Base-by-base conservation (phyloP, 2,329 filamentous ascomycete genomes). In the Penicillium concentricum region DNA sequence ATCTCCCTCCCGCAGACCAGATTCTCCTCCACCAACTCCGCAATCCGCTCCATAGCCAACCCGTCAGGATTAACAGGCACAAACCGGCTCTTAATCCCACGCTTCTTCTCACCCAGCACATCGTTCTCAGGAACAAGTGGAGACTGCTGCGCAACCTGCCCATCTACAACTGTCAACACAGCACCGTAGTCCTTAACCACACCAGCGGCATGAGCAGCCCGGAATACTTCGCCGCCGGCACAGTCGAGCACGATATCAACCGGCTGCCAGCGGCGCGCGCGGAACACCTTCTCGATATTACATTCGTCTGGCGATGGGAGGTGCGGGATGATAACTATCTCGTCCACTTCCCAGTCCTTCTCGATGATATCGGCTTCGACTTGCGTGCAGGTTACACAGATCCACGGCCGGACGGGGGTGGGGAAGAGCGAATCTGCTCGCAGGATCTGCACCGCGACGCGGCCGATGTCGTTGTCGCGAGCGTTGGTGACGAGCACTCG, bases 231-330 rank as follows among this genome's bases (percentile, higher is more conserved):
- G 3, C 66, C 64, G 30, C 72, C 74, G 13, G 69, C 63, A 53
- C 74, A 77, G 50, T 78, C 76, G 24, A 78, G 58, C 10, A 78
- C 73, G 8, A 78, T 57, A 61, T 78, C 74, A 9, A 77, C 74
- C 0, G 74, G 72, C 0, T 58, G 56, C 69, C 72, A 76, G 12
- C 60, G 60, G 3, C 65, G 68, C 6, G 63, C 48, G 10, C 62
- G 63, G 64, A 76, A 77, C 22, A 65, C 62, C 22, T 57, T 55
- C 2, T 62, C 66, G 28, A 77, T 64, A 57, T 76, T 67, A 45
- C 66, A 69, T 16, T 69, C 67, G 2, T 60, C 48, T 1, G 59
- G 41, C 2, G 65, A 46, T 0, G 70, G 66, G 4, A 69, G 61
- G 32, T 63, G 60, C 9, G 69, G 67, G 9, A 67, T 62, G 24